These are phyloP conservation scores for Penicilliopsis zonata DNA, from an alignment of 495 filamentous ascomycete genomes.

Conservation along the genomic window DNA sequence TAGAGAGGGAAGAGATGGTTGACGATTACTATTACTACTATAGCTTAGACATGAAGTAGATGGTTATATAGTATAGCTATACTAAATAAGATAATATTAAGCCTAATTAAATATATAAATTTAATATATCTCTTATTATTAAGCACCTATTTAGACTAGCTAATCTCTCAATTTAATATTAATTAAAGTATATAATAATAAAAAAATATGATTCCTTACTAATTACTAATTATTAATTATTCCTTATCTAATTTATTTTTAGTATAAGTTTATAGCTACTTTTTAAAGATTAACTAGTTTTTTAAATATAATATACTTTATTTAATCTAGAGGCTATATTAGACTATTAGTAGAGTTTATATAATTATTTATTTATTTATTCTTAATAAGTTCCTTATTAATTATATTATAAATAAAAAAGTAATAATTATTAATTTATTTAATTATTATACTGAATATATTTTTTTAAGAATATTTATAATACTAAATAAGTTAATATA, in stretches of 20 bases:
- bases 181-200: background rate
- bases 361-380: background rate
- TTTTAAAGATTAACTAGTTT: no score
- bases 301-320: background rate
- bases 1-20: no score
- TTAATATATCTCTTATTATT: background rate
- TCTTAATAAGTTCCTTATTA: background rate
- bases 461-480: background rate
- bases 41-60: background rate
- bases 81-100: background rate
- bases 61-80: background rate
- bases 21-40: background rate
- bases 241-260: background rate
- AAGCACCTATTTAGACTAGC: background rate
- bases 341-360: background rate
- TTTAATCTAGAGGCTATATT: background rate
- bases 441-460: background rate
- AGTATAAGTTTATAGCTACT: background rate
- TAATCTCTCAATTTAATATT: background rate
- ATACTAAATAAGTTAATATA: background rate
- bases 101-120: background rate
- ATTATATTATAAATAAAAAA: background rate
- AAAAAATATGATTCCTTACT: no score
- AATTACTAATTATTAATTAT: background rate
- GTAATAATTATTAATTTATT: background rate